Evolutionary conservation across 2,329 filamentous ascomycete genomes (phyloP), one percentile per base, ranked within the genome.

Genomic region (Dactylellina sp.): DNA sequence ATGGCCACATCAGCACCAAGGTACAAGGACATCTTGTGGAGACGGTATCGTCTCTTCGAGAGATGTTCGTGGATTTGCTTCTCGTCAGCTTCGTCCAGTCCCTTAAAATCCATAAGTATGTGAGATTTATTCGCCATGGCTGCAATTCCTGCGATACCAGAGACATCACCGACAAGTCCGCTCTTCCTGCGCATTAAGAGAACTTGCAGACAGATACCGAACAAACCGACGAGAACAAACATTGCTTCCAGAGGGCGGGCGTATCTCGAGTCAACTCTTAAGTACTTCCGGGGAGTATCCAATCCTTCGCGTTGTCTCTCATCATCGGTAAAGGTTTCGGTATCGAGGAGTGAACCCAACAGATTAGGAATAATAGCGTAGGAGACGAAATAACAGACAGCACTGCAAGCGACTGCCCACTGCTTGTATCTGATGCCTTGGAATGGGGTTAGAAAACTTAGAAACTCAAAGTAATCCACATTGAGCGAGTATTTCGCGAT

Each of bases 41-140:
- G 82, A 61, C 89, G 85, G 77, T 92, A 92, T 39, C 89, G 86
- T 71, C 87, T 85, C 25, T 86, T 81, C 74, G 88, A 88, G n/a
- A 92, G 83, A 76, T 85, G 86, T 55, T 87, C 83, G 79, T 92
- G 89, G 44, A 92, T 91, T 59, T 88, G 86, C 53, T 87, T 83
- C 61, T 89, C 87, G 2, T 84, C 87, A 6, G 87, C 89, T 0
- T 87, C 86, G 78, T 92, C 90, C 81, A 91, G 86, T 65, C 88
- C 88, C 75, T 87, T 88, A 78, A 92, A 92, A 78, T 92, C 90
- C 81, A 88, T 88, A 75, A 92, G 82, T 79, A 92, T 90, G 76
- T 92, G 89, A 75, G 86, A 88, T 74, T 87, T 86, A 1, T 90
- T 89, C 7, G 90, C 89, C 89, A 92, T 91, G 64, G 89, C 87